phyloP scores from a whole-genome alignment of 2,329 filamentous ascomycete species.

The Botryotinia convoluta region DNA sequence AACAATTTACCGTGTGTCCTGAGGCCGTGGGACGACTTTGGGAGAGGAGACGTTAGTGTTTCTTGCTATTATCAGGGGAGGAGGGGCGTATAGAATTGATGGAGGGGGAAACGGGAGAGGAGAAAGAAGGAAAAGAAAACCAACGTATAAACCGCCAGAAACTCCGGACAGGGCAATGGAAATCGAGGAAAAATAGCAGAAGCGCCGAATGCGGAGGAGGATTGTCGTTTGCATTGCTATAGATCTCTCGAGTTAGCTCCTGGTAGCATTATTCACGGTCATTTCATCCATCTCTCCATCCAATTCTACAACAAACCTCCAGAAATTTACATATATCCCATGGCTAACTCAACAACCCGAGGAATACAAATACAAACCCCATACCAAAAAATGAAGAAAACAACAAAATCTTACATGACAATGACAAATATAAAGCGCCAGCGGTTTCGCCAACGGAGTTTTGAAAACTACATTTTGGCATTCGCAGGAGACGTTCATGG shows the following conservation, averaged over 20 bases:
- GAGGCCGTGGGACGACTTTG: constrained; percentile 54
- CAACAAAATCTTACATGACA: constrained; percentile 8
- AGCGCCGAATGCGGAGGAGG: constrained; percentile 15
- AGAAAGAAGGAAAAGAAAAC: background rate
- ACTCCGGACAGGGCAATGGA: background rate
- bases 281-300: background rate
- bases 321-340: background rate
- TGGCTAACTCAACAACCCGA: no score
- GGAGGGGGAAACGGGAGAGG: background rate
- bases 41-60: constrained; percentile 2
- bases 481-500: constrained; percentile 19
- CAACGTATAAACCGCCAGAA: constrained; percentile 11
- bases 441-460: constrained; percentile 11
- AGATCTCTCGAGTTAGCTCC: background rate
- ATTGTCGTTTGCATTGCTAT: constrained; percentile 13
- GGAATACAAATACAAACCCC: background rate
- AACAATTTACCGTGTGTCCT: constrained; percentile 58
- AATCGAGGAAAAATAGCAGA: constrained; percentile 19
- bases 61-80: background rate
- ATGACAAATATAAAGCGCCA: constrained; percentile 20
- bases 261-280: background rate
- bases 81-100: background rate
- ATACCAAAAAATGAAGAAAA: background rate
- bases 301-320: background rate
- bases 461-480: constrained; percentile 13